These are phyloP conservation scores for Phytophthora chlamydospora DNA, from an alignment of 352 stramenopile species.

Conservation along the genomic window DNA sequence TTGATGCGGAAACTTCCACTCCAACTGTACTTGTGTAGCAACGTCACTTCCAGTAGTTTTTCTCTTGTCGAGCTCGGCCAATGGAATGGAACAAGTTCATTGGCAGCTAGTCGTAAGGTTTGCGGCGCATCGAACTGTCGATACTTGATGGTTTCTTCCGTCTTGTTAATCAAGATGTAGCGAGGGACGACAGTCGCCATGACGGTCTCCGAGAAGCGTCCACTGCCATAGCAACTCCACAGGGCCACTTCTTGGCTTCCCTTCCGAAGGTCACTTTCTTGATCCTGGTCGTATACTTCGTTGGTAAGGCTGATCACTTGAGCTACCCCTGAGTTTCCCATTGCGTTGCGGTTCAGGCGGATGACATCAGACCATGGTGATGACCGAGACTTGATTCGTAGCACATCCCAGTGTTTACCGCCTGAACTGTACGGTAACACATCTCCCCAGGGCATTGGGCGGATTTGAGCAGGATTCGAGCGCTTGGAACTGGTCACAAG, in stretches of 20 bases:
- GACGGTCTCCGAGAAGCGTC: constrained; percentile 86
- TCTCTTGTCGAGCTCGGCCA: constrained; percentile 79
- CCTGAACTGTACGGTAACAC: constrained; percentile 77
- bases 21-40: constrained; percentile 84
- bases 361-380: constrained; percentile 88
- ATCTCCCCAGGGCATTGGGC: constrained; percentile 80
- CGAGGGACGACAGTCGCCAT: constrained; percentile 86
- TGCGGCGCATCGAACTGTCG: constrained; percentile 78
- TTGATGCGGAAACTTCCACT: constrained; percentile 88
- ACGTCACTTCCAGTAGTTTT: constrained; percentile 86
- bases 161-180: constrained; percentile 91
- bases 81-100: constrained; percentile 87
- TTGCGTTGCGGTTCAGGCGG: constrained; percentile 86
- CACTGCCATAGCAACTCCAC: constrained; percentile 86
- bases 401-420: constrained; percentile 84
- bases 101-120: constrained; percentile 70
- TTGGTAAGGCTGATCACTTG: constrained; percentile 88
- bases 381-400: constrained; percentile 75
- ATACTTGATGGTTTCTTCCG: constrained; percentile 84
- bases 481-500: constrained; percentile 75
- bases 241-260: constrained; percentile 82
- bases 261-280: constrained; percentile 66
- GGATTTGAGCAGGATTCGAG: constrained; percentile 80
- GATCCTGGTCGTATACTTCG: constrained; percentile 60
- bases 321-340: constrained; percentile 88